Conservation (phyloP, 2,329 filamentous ascomycete genomes). For the Pseudogymnoascus sp. region DNA sequence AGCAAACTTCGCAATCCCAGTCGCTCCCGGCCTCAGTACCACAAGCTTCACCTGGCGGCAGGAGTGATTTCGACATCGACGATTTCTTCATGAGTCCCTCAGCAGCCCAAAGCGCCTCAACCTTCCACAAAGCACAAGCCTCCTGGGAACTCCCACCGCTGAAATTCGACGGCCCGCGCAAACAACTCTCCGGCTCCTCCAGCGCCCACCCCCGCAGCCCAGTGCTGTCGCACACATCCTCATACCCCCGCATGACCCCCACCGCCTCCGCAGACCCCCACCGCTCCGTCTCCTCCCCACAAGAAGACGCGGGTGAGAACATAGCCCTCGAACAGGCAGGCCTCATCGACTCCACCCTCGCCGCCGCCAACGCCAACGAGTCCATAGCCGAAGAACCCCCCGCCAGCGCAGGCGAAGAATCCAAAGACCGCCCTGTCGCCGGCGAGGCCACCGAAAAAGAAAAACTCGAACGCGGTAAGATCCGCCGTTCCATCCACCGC, state of each 20-base stretch:
- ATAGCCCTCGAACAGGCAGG: slow-evolving; percentile 61
- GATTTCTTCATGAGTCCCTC: slow-evolving; percentile 45
- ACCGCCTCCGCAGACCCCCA: slow-evolving; percentile 26
- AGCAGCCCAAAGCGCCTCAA: slow-evolving; percentile 32
- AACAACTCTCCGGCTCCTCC: slow-evolving; percentile 30
- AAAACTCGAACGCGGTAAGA: slow-evolving; percentile 35
- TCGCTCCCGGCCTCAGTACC: slow-evolving; percentile 23
- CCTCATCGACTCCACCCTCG: slow-evolving; percentile 41
- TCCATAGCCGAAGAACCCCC: slow-evolving; percentile 22
- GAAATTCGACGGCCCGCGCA: slow-evolving; percentile 29
- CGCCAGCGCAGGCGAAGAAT: slow-evolving; percentile 24
- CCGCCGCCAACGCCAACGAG: slow-evolving; percentile 36
- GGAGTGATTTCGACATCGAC: slow-evolving; percentile 33
- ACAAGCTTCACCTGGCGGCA: slow-evolving; percentile 28
- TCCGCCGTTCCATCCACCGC: slow-evolving; percentile 79
- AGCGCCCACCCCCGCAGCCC: slow-evolving; percentile 29
- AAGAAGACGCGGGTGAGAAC: slow-evolving; percentile 55
- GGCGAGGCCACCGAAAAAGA: slow-evolving; percentile 25
- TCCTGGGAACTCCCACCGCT: slow-evolving; percentile 38
- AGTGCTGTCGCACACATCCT: slow-evolving; percentile 25
- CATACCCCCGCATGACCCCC: slow-evolving; percentile 27
- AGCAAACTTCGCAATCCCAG: slow-evolving; percentile 33
- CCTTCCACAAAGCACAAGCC: slow-evolving; percentile 34
- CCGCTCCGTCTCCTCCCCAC: slow-evolving; percentile 26
- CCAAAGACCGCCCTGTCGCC: slow-evolving; percentile 26